Base-by-base conservation (phyloP, 192 early-diverging fungal species). In the Backusella liffmaniae region DNA sequence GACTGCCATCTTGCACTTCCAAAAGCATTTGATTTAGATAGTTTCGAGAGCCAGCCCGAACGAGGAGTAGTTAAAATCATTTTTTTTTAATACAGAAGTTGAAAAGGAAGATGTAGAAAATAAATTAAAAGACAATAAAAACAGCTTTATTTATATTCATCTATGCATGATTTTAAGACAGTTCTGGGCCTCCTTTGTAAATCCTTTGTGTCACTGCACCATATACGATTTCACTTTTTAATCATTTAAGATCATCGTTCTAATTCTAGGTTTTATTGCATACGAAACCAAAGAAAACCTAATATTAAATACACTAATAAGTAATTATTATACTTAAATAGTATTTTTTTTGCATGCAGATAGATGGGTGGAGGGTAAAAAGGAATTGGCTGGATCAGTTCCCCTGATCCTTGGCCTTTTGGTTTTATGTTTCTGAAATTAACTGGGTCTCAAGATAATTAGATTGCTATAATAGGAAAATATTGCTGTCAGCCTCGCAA, bases 1-100 rank as follows among this genome's bases (percentile, higher is more conserved):
- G 66, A 78, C 46, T 67, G 66, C 77, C 77, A 78, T 26, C 77
- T 66, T 35, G 73, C 67, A 15, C 56, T 62, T 62, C 73, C 70
- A 69, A 69, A 69, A 18, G 67, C 35, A 69, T 69, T 69, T 12
- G 34, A 39, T 69, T 35, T 69, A 69, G 67, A 69, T 69, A 69
- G 21, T 69, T 69, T 69, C 21, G 15, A 23, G 34, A 69, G 37
- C 67, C 67, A 69, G 34, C 67, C 67, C 16, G 67, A 69, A 39
- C 67, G 35, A 37, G 67, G 35, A n/a, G 12, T 69, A 39, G 67
- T 69, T 26, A 36, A 23, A n/a, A 37, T 37, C 56, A 62, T 62
- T 0, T 4, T 62, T 29, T 62, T 62, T 23, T 9, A 26, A 26
- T 18, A 26, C 10, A 26, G 23, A 59, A 53, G 8, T 23, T 56